Evolutionary conservation across 345 rosid genomes (phyloP).

Genomic region (Camelina neglecta): DNA sequence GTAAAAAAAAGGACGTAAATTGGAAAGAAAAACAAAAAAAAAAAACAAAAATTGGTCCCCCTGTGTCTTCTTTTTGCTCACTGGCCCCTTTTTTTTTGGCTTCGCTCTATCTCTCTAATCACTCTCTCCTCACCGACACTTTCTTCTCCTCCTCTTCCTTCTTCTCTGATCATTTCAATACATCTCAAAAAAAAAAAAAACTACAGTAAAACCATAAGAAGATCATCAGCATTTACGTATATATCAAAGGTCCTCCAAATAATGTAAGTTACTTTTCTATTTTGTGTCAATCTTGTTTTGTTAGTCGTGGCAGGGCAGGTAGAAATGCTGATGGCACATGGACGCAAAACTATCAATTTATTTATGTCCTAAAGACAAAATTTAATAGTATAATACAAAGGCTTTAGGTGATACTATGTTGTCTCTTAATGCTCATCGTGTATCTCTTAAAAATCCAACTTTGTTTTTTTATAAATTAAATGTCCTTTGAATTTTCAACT

Average conservation of each 20-base stretch:
- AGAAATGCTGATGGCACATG: conserved; percentile 44
- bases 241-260: neutral
- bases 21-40: conserved; percentile 13
- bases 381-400: conserved; percentile 34
- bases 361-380: neutral
- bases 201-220: neutral
- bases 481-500: conserved; percentile 28
- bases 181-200: neutral
- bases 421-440: conserved; percentile 43
- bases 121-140: conserved; percentile 32
- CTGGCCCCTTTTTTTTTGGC: conserved; percentile 38
- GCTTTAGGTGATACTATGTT: conserved; percentile 44
- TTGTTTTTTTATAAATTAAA: conserved; percentile 22
- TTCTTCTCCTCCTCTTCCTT: conserved; percentile 39
- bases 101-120: conserved; percentile 27
- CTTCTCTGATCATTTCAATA: conserved; percentile 26
- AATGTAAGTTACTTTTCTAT: conserved; percentile 16
- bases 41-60: conserved; percentile 39
- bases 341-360: conserved; percentile 32
- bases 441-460: conserved; percentile 25
- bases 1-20: conserved; percentile 24
- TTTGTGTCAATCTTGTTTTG: conserved; percentile 19
- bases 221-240: conserved; percentile 31
- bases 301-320: conserved; percentile 39
- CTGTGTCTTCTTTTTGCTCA: conserved; percentile 35